Conservation (phyloP, 192 early-diverging fungal genomes). For the Coemansia sp. region DNA sequence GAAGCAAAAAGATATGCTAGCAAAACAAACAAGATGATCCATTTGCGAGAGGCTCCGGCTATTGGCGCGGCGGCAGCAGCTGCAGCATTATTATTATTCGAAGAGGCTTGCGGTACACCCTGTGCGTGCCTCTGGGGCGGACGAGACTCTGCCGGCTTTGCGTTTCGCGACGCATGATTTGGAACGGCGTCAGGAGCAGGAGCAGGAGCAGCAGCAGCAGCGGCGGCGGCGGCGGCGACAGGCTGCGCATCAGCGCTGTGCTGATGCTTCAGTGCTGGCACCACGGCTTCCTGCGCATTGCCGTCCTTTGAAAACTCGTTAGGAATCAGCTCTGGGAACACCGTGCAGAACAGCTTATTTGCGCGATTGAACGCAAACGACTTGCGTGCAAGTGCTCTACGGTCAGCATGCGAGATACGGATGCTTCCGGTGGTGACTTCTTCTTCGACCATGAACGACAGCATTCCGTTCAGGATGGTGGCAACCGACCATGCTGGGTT, state of each 20-base stretch:
- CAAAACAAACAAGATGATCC: slow-evolving; percentile 45
- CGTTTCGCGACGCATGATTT: neutral
- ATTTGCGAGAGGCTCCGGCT: slow-evolving; percentile 36
- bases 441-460: slow-evolving; percentile 96
- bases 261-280: neutral
- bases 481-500: slow-evolving; percentile 97
- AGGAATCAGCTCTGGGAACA: slow-evolving; percentile 79
- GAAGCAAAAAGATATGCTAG: slow-evolving; percentile 49
- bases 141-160: neutral
- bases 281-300: neutral
- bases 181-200: neutral
- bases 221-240: neutral
- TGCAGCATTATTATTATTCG: slow-evolving; percentile 14
- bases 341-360: slow-evolving; percentile 74
- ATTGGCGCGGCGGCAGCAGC: neutral
- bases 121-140: neutral
- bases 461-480: slow-evolving; percentile 92
- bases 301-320: slow-evolving; percentile 35
- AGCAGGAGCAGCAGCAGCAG: slow-evolving; percentile 8
- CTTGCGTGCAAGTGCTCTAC: slow-evolving; percentile 72
- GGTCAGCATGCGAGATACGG: slow-evolving; percentile 75
- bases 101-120: neutral
- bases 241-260: neutral
- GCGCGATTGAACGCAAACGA: slow-evolving; percentile 80
- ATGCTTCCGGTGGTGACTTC: slow-evolving; percentile 95